A percentile compares a stretch with the other conserved stretches of the same genome.
Conservation (phyloP, 495 filamentous ascomycete genomes). For the Lophiostoma macrostomum region DNA sequence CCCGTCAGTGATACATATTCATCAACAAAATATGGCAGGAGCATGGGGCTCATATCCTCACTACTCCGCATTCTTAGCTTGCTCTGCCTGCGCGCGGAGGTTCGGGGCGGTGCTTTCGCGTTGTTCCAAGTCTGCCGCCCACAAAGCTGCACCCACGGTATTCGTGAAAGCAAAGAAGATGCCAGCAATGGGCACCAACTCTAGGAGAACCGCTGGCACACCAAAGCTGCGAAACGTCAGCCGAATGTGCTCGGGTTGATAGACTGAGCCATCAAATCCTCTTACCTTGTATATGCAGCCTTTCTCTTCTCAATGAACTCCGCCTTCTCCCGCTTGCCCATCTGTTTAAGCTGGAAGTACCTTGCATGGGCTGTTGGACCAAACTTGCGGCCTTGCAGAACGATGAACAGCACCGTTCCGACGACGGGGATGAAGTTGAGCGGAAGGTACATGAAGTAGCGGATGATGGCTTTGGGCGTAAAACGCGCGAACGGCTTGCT, state of each 20-base stretch:
- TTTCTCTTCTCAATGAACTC: conserved; percentile 62
- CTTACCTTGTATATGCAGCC: conserved; percentile 73
- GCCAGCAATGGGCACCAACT: conserved; percentile 79
- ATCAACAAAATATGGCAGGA: background rate
- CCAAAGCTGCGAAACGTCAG: conserved; percentile 64
- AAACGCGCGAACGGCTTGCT: conserved; percentile 68
- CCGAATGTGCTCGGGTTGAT: background rate
- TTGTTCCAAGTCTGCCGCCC: conserved; percentile 87
- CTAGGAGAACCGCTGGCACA: conserved; percentile 68
- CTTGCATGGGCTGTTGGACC: conserved; percentile 54
- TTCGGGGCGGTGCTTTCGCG: conserved; percentile 21
- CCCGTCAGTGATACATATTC: background rate
- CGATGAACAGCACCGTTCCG: conserved; percentile 74
- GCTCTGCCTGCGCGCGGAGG: conserved; percentile 27
- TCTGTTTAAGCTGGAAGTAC: conserved; percentile 90
- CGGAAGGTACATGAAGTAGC: conserved; percentile 76
- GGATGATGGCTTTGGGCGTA: conserved; percentile 60
- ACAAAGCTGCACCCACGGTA: conserved; percentile 86
- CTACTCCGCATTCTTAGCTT: conserved; percentile 33
- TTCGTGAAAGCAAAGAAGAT: conserved; percentile 90
- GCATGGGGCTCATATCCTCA: conserved; percentile 4
- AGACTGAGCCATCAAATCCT: background rate
- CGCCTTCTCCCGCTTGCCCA: conserved; percentile 58
- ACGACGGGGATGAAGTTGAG: conserved; percentile 90
- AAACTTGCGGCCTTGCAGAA: conserved; percentile 63